phyloP scores from a whole-genome alignment of 2,329 filamentous ascomycete genomes.

The Emergomyces pasteurianus region DNA sequence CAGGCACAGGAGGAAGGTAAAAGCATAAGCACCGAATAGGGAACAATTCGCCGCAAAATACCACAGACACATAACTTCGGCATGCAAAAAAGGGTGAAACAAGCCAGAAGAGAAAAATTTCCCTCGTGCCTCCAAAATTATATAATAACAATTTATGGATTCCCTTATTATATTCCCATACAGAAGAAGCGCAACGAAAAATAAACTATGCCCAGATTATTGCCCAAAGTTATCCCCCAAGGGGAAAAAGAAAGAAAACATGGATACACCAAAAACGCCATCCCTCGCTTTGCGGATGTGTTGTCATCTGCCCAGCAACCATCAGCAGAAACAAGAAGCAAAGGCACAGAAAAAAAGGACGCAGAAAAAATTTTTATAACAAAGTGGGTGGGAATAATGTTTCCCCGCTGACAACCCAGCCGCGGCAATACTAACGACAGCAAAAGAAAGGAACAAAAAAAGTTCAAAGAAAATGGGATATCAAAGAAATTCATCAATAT shows the following conservation, averaged over 20 bases:
- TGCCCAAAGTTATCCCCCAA: background rate
- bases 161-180: background rate
- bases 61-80: too few relatives aligned
- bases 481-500: conserved; percentile 35
- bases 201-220: background rate
- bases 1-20: background rate
- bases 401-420: conserved; percentile 2
- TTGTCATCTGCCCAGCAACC: background rate
- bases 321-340: background rate
- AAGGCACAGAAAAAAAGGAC: background rate
- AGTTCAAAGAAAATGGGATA: background rate
- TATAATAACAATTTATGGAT: background rate
- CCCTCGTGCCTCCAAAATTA: background rate
- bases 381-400: conserved; percentile 25
- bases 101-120: background rate
- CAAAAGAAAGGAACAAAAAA: background rate
- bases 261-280: background rate
- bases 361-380: conserved; percentile 9
- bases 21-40: too few relatives aligned
- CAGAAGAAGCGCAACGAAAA: background rate
- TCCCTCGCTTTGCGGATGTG: background rate
- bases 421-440: background rate
- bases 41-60: too few relatives aligned
- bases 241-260: background rate
- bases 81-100: background rate